phyloP scores from a whole-genome alignment of 345 rosid genomes.

The Dovyalis caffra region DNA sequence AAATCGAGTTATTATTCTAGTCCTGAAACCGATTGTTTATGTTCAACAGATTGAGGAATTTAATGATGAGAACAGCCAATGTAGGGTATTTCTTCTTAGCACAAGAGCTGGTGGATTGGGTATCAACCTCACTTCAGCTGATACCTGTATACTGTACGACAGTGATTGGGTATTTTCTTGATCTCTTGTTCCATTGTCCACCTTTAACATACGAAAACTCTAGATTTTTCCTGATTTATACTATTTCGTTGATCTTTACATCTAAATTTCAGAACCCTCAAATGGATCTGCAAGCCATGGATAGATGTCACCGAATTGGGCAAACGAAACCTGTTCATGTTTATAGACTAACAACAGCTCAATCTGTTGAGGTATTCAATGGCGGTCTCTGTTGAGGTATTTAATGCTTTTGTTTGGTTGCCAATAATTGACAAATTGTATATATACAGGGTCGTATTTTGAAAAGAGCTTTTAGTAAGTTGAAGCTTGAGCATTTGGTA shows the following conservation, averaged over 20 bases:
- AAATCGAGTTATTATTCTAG: not conserved
- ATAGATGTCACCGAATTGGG: slow-evolving; percentile 98
- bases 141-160: slow-evolving; percentile 91
- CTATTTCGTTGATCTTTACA: slow-evolving; percentile 20
- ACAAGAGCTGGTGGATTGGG: slow-evolving; percentile 99
- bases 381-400: not conserved
- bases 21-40: not conserved
- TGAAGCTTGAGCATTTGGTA: slow-evolving; percentile 97
- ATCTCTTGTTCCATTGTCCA: not conserved
- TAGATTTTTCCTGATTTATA: not conserved
- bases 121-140: slow-evolving; percentile 95
- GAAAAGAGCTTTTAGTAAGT: slow-evolving; percentile 87
- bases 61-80: slow-evolving; percentile 66
- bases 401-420: not conserved
- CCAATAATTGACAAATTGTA: slow-evolving; percentile 14
- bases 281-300: slow-evolving; percentile 99
- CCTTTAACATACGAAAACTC: not conserved
- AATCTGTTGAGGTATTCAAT: slow-evolving; percentile 72
- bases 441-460: slow-evolving; percentile 71
- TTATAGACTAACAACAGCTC: slow-evolving; percentile 89
- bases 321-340: slow-evolving; percentile 99
- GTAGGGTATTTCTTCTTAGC: slow-evolving; percentile 78
- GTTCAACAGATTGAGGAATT: slow-evolving; percentile 69
- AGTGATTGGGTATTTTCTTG: slow-evolving; percentile 81
- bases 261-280: slow-evolving; percentile 75